Evolutionary conservation across 352 stramenopile genomes (phyloP), one percentile per base, ranked within the genome.

Genomic region (Pythium rishiriense): DNA sequence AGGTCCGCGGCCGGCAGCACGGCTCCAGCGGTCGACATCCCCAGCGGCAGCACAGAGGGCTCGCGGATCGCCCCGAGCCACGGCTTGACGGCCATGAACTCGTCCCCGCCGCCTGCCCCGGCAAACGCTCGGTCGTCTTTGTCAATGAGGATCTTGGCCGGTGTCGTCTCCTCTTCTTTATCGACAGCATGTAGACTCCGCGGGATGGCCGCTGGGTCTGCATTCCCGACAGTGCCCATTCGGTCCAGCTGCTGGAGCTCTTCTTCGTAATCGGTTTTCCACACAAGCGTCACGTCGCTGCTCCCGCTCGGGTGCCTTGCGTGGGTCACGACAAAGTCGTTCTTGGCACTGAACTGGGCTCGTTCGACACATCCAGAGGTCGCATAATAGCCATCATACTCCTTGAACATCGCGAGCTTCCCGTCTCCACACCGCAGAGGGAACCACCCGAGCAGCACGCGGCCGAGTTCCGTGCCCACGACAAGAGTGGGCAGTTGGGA

Each of bases 201-300:
- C 21, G 28, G 4, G 9, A 42, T 12, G 45, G 22, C n/a, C 14
- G 7, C n/a, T 1, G 54, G 21, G 22, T 49, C 15, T 17, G 19
- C 12, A 1, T 43, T 17, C 2, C 25, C 22, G 7, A 8, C 31
- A 25, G 10, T 37, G 15, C 24, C 25, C 21, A 58, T 26, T 8
- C 72, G 69, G 14, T 76, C 58, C 1, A 78, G 70, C 42, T 85
- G 62, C 25, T 65, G 72, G 19, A 90, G 14, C 56, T 94, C 86
- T 5, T 90, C 76, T 50, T 90, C 73, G 51, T 86, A 88, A 52
- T 94, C 86, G 0, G 84, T 93, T 33, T 78, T 79, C 88, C 85
- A 96, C 37, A 93, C 60, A 14, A 91, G 48, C 6, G 88, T 59
- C 21, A 83, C 35, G 4, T 54, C 42, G 29, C 48, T 69, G 4